Base-by-base conservation (phyloP, 192 early-diverging fungal genomes). In the Rhizoclosmatium globosum region DNA sequence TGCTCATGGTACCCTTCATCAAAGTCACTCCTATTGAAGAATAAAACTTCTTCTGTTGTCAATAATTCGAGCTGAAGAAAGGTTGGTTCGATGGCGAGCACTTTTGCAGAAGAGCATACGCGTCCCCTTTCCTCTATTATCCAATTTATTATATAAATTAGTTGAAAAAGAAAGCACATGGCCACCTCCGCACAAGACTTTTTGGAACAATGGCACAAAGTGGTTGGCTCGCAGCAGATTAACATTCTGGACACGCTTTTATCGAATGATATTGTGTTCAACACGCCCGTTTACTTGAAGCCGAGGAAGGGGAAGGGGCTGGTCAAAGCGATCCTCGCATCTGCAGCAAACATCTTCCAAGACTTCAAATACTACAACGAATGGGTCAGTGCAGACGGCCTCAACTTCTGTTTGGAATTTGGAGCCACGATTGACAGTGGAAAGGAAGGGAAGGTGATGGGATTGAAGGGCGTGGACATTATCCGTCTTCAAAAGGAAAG, bases 241-340 rank as follows among this genome's bases (percentile, higher is more conserved):
- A 39, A 78, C 31, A 11, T 66, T 13, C 62, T 82, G 4, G 43
- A 73, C 4, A 39, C 21, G n/a, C 44, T 82, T 17, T 21, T 82
- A n/a, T 19, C 59, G n/a, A 46, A 71, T 4, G 61, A 72, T 57
- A 66, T 78, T 21, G 75, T 43, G 23, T 82, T 82, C 64, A 74
- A 78, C 70, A 82, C 81, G 17, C 81, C 81, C 13, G n/a, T 82
- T 3, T 82, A 82, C 53, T 39, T 82, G 60, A 78, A 79, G 65
- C 70, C 76, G 47, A 71, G 71, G 76, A 39, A 31, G 59, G 81
- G 81, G 17, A 64, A 7, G 7, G 31, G 31, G 38, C 69, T 82
- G 11, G 70, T 79, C 2, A 62, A 41, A n/a, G 57, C 76, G n/a
- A 64, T 82, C 38, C 64, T 82, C 1, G 48, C 76, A 46, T 41